These are phyloP conservation scores for Raffaelea deltoideospora DNA, from an alignment of 2,329 filamentous ascomycete species.

Conservation along the genomic window DNA sequence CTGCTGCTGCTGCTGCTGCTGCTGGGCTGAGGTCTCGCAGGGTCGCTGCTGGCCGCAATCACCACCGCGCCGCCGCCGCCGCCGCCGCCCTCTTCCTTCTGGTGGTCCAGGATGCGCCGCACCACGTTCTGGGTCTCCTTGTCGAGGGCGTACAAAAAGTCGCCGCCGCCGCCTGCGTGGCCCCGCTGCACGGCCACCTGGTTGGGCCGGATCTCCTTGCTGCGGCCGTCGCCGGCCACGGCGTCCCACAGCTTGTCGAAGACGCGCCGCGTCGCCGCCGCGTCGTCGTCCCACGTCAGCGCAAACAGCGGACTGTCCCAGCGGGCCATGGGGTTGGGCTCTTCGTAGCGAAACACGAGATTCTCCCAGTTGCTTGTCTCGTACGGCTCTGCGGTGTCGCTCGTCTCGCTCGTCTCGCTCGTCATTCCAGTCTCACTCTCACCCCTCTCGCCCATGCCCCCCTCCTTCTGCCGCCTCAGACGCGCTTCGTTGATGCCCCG, in stretches of 20 bases:
- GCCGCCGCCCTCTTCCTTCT: slow-evolving; percentile 49
- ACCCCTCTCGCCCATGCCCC: neutral
- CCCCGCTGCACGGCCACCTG: slow-evolving; percentile 54
- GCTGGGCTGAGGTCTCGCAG: too few species aligned
- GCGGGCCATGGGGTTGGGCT: slow-evolving; percentile 69
- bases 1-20: slow-evolving; percentile 21
- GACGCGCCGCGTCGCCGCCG: slow-evolving; percentile 35
- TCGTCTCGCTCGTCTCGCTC: neutral
- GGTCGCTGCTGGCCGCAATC: slow-evolving; percentile 21
- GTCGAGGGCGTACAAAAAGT: slow-evolving; percentile 71
- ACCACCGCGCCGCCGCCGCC: slow-evolving; percentile 39
- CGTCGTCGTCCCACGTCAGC: slow-evolving; percentile 59
- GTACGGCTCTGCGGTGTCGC: slow-evolving; percentile 26
- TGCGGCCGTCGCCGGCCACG: slow-evolving; percentile 39
- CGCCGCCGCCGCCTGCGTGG: slow-evolving; percentile 46
- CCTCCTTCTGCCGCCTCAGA: slow-evolving; percentile 16
- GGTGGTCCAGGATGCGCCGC: slow-evolving; percentile 51
- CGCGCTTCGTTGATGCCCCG: slow-evolving; percentile 44
- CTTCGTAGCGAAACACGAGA: slow-evolving; percentile 68
- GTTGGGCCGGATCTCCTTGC: slow-evolving; percentile 56
- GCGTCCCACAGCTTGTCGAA: slow-evolving; percentile 63
- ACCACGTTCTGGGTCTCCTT: slow-evolving; percentile 65
- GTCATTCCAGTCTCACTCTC: slow-evolving; percentile 12
- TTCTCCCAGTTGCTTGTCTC: slow-evolving; percentile 55
- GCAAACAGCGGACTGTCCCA: slow-evolving; percentile 79